phyloP scores from a whole-genome alignment of 169 alveolate genomes.

The Plasmodium billcollinsi region DNA sequence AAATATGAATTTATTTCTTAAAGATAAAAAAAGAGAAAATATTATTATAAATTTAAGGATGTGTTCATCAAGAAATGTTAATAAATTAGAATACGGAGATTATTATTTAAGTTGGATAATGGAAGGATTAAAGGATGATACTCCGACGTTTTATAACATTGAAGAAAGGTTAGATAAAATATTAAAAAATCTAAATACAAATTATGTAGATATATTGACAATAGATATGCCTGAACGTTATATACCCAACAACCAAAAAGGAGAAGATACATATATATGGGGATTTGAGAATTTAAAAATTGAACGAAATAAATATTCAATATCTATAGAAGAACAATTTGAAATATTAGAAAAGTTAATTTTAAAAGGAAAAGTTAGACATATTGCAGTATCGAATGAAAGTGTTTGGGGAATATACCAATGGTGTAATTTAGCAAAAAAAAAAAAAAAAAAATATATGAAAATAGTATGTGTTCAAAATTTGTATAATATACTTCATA shows the following conservation, averaged over 20 bases:
- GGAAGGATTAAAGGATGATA: conserved; percentile 37
- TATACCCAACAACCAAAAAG: conserved; percentile 83
- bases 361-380: conserved; percentile 86
- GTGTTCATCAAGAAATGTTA: conserved; percentile 82
- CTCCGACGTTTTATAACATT: conserved; percentile 50
- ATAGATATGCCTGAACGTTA: conserved; percentile 87
- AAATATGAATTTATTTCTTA: conserved; percentile 79
- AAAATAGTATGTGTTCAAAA: conserved; percentile 81
- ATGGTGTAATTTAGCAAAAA: conserved; percentile 77
- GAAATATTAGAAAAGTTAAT: conserved; percentile 81
- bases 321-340: conserved; percentile 81
- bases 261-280: conserved; percentile 91
- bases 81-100: conserved; percentile 48
- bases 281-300: conserved; percentile 74
- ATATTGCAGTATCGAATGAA: conserved; percentile 88
- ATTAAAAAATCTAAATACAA: conserved; percentile 81
- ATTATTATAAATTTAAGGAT: conserved; percentile 77
- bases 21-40: conserved; percentile 77
- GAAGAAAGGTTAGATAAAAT: conserved; percentile 87
- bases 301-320: conserved; percentile 23
- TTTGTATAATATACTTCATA: conserved; percentile 85
- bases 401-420: conserved; percentile 87
- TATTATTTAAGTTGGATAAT: conserved; percentile 78
- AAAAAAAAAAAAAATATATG: conserved; percentile 77
- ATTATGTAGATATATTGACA: conserved; percentile 85